Conservation (phyloP, 148 eudicot species). For the Tetragonia tetragonoides region DNA sequence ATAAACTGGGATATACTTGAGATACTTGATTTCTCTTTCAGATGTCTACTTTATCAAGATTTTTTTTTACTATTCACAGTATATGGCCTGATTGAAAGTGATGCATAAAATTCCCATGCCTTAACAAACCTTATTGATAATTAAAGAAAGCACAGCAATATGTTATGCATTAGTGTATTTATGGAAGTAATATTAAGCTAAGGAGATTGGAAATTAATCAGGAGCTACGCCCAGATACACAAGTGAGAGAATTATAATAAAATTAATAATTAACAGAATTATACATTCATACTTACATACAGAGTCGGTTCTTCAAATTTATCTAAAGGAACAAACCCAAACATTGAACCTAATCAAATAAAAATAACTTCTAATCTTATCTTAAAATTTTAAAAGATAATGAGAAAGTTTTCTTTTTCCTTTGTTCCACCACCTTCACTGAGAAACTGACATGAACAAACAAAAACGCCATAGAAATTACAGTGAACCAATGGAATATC, state of each 20-base stretch:
- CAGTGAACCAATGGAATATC: background rate
- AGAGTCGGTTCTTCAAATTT: background rate
- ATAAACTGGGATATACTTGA: background rate
- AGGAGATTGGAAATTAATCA: background rate
- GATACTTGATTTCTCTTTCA: background rate
- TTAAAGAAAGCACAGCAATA: background rate
- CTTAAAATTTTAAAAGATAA: too few species aligned
- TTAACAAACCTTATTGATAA: background rate
- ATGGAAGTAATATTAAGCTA: background rate
- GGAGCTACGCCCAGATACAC: background rate
- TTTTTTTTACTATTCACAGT: background rate
- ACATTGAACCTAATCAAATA: background rate
- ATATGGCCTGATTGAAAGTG: background rate
- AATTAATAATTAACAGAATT: background rate
- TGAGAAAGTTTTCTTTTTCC: background rate
- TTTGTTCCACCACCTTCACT: background rate
- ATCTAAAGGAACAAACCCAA: background rate
- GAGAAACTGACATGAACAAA: background rate
- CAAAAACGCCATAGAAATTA: background rate
- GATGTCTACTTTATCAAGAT: background rate
- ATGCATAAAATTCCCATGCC: conserved; percentile 1
- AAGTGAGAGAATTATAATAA: background rate
- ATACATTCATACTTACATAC: conserved; percentile 8
- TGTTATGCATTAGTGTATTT: background rate
- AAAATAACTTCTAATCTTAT: background rate